Conservation (phyloP, 2,329 filamentous ascomycete species). For the Rugonectria rugulosa region DNA sequence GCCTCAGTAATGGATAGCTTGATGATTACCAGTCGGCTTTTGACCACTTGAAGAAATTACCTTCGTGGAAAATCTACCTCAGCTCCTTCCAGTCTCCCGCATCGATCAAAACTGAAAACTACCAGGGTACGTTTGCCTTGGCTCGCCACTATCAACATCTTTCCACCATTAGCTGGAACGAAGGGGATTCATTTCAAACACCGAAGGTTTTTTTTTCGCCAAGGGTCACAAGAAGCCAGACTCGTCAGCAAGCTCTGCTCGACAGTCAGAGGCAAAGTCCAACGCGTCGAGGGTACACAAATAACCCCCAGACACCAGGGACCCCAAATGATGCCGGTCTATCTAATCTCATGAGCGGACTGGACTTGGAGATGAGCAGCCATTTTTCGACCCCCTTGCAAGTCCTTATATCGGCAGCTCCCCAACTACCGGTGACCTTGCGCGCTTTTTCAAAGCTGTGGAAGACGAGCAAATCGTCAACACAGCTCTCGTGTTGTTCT, state of each 20-base stretch:
- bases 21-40: background rate
- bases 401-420: background rate
- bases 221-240: background rate
- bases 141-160: background rate
- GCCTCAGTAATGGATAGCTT: background rate
- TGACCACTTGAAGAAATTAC: background rate
- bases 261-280: background rate
- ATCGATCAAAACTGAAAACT: too few species aligned
- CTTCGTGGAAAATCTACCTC: background rate
- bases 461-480: constrained; percentile 7
- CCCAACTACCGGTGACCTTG: background rate
- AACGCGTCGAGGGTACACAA: background rate
- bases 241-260: too few species aligned
- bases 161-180: background rate
- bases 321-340: too few species aligned
- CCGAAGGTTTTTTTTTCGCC: background rate
- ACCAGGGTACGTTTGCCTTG: background rate
- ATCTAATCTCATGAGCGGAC: too few species aligned
- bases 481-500: background rate
- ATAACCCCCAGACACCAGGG: too few species aligned
- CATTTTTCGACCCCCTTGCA: background rate
- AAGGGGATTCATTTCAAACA: background rate
- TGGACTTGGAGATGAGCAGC: background rate
- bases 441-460: background rate
- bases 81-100: background rate